Evolutionary conservation across 257 asterid species (phyloP).

Genomic region (Jacaranda mimosifolia): DNA sequence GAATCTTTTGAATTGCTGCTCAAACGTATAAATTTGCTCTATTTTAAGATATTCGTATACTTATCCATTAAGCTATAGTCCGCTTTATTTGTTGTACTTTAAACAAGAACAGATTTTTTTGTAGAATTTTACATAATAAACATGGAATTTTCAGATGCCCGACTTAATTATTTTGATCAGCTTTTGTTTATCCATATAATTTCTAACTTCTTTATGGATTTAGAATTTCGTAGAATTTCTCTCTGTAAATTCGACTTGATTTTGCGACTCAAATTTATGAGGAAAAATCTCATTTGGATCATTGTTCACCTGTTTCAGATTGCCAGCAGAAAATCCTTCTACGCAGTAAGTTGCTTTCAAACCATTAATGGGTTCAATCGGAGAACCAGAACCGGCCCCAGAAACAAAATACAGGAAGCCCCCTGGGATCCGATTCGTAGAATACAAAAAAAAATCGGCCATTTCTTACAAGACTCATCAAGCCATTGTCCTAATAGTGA

Average conservation of each 20-base stretch:
- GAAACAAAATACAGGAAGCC: slow-evolving; percentile 60
- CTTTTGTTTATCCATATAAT: background rate
- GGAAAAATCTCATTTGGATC: slow-evolving; percentile 23
- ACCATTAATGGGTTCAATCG: slow-evolving; percentile 64
- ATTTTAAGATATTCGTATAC: background rate
- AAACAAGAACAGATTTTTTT: background rate
- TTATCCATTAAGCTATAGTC: background rate
- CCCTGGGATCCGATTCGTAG: slow-evolving; percentile 67
- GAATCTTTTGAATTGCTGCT: slow-evolving; percentile 7
- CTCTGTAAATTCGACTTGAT: background rate
- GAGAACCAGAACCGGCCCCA: slow-evolving; percentile 43
- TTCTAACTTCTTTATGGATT: background rate
- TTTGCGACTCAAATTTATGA: slow-evolving; percentile 2
- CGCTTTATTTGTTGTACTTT: background rate
- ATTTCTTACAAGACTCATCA: slow-evolving; percentile 84
- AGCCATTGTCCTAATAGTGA: slow-evolving; percentile 74
- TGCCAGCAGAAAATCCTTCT: slow-evolving; percentile 19
- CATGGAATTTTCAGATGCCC: slow-evolving; percentile 19
- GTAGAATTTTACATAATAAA: background rate
- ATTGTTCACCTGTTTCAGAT: slow-evolving; percentile 44
- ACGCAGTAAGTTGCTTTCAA: slow-evolving; percentile 23
- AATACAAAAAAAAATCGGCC: slow-evolving; percentile 58
- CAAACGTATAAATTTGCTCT: background rate
- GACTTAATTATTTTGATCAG: slow-evolving; percentile 8
- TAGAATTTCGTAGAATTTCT: background rate